Evolutionary conservation across 2,329 filamentous ascomycete genomes (phyloP), one percentile per base, ranked within the genome.

Genomic region (Pseudogymnoascus sp.): DNA sequence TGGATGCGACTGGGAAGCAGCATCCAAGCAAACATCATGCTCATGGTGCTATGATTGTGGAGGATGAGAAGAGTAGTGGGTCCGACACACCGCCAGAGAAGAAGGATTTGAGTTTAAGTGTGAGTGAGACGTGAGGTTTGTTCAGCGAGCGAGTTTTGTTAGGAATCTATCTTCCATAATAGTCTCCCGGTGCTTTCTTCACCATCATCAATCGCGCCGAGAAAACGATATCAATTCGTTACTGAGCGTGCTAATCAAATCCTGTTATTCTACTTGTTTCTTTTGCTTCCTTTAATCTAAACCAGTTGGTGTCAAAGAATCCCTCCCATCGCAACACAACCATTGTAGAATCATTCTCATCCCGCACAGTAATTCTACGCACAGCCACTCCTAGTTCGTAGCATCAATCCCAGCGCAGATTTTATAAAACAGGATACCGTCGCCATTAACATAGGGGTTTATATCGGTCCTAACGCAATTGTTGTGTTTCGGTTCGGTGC

Each of bases 1-100:
- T 78, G 60, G 88, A 91, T 71, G 60, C 88, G 6, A 79, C 74
- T 1, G 78, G 78, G 18, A 69, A 68, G 57, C 61, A 68, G 52
- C 67, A 69, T 58, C 69, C 69, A 8, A 65, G 61, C 23, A 60
- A 34, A 15, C 65, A 65, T 56, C 68, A 70, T 61, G 60, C 61
- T 1, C 57, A 67, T 1, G 62, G 62, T 33, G 67, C 66, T 19
- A 69, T 61, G 3, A 68, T 68, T 55, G 66, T 67, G 12, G 61
- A 45, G n/a, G 60, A 55, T 19, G 65, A 39, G 21, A 58, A 37
- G 19, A 58, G 52, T 33, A 55, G 52, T 28, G 59, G 59, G 19
- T 18, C 41, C 18, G 59, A 35, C 3, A 60, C 59, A 30, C 59
- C 59, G 33, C 18, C 48, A 10, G 18, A 34, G 19, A 60, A 56